Conservation (phyloP, 352 stramenopile species). For the Plasmopara viticola region DNA sequence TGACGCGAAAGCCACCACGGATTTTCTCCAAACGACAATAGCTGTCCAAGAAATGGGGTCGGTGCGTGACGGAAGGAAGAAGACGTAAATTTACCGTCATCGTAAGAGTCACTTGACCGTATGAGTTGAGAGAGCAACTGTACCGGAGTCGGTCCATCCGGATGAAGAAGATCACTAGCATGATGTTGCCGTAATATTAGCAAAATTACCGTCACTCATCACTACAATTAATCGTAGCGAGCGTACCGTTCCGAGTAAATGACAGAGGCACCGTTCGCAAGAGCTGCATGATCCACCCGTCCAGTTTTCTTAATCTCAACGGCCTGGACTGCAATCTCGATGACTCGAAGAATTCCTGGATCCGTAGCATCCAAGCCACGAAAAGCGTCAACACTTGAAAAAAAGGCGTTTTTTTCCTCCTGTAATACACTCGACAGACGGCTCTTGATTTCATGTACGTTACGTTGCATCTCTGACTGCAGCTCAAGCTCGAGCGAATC, state of each 20-base stretch:
- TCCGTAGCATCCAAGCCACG: slow-evolving; percentile 47
- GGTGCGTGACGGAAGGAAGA: slow-evolving; percentile 37
- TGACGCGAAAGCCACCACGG: slow-evolving; percentile 75
- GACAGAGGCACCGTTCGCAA: slow-evolving; percentile 59
- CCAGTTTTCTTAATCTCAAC: slow-evolving; percentile 56
- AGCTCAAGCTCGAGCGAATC: slow-evolving; percentile 33
- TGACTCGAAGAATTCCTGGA: slow-evolving; percentile 34
- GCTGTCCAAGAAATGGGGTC: slow-evolving; percentile 27
- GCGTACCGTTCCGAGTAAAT: slow-evolving; percentile 50
- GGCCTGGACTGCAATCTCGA: slow-evolving; percentile 42
- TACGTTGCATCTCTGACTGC: slow-evolving; percentile 36
- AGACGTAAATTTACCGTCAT: slow-evolving; percentile 50
- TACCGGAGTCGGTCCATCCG: slow-evolving; percentile 26
- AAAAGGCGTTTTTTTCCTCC: slow-evolving; percentile 49
- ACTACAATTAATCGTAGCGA: not conserved
- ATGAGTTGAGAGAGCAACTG: slow-evolving; percentile 27
- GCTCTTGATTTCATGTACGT: slow-evolving; percentile 51
- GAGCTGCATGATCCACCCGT: slow-evolving; percentile 54
- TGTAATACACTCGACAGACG: slow-evolving; percentile 53
- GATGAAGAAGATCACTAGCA: slow-evolving; percentile 51
- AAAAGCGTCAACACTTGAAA: slow-evolving; percentile 45
- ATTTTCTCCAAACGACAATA: slow-evolving; percentile 43
- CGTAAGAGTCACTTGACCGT: slow-evolving; percentile 13
- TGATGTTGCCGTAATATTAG: slow-evolving; percentile 2
- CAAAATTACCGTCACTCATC: not conserved